Conservation (phyloP, 306 rosid genomes). For the Bauhinia variegata region DNA sequence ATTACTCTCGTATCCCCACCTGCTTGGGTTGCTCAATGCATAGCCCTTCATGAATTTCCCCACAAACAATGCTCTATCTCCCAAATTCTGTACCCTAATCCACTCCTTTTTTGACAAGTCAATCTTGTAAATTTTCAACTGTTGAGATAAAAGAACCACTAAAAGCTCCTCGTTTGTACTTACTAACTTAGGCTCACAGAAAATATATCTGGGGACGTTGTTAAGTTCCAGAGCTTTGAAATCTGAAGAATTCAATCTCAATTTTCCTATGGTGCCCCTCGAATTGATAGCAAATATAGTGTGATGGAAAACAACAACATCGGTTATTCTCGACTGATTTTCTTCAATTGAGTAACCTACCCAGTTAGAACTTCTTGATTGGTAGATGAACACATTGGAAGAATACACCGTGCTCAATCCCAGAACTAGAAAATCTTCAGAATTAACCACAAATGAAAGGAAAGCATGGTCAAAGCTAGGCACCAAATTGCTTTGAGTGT, state of each 20-base stretch:
- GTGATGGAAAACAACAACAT: not conserved
- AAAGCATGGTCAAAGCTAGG: not conserved
- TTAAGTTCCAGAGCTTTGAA: not conserved
- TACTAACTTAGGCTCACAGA: not conserved
- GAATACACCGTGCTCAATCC: not conserved
- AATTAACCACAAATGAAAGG: conserved; percentile 6
- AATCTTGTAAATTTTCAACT: conserved; percentile 10
- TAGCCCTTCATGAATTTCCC: not conserved
- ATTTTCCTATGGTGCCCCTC: conserved; percentile 14
- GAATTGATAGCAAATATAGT: conserved; percentile 1
- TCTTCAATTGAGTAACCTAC: not conserved
- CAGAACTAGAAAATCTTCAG: conserved; percentile 17
- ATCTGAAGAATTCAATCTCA: not conserved
- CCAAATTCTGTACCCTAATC: conserved; percentile 8
- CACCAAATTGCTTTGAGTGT: no score
- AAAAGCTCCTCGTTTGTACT: conserved; percentile 8
- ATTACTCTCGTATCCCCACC: conserved; percentile 15
- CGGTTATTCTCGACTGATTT: not conserved
- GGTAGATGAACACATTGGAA: not conserved
- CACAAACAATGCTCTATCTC: conserved; percentile 22
- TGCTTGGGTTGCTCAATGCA: conserved; percentile 21
- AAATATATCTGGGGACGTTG: not conserved
- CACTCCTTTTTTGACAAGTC: conserved; percentile 13
- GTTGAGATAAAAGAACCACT: conserved; percentile 6
- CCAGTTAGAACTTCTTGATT: conserved; percentile 24